Evolutionary conservation across 1,284 basidiomycete species (phyloP).

Genomic region (Fistulina hepatica): DNA sequence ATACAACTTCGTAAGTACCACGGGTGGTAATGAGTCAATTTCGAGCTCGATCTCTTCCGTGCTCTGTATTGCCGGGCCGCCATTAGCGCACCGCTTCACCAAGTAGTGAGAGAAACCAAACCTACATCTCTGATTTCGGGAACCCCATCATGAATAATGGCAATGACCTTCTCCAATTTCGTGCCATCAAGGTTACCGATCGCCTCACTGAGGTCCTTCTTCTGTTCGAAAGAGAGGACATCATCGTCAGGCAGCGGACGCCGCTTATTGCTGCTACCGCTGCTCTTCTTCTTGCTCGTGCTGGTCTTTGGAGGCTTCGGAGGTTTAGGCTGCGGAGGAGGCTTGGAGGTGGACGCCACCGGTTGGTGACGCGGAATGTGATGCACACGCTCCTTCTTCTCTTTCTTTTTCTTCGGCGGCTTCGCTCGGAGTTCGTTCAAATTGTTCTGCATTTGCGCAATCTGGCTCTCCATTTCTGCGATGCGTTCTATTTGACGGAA

Average conservation of each 20-base stretch:
- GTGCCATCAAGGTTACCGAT: constrained; percentile 72
- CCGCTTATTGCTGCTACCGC: too few relatives aligned
- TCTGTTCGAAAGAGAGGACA: constrained; percentile 83
- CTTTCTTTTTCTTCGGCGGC: constrained; percentile 55
- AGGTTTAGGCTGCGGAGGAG: constrained; percentile 22
- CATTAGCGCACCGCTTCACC: constrained; percentile 2
- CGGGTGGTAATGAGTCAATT: constrained; percentile 78
- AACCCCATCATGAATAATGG: constrained; percentile 86
- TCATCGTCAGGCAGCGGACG: constrained; percentile 50
- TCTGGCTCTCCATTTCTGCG: constrained; percentile 61
- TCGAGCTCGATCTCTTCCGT: constrained; percentile 96
- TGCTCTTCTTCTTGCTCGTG: constrained; percentile 33
- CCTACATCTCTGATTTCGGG: constrained; percentile 83
- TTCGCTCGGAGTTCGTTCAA: constrained; percentile 43
- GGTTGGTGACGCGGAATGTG: constrained; percentile 22
- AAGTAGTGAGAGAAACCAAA: constrained; percentile 19
- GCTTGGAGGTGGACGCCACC: background rate
- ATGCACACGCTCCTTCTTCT: constrained; percentile 31
- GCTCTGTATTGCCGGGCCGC: constrained; percentile 55
- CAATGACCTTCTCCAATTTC: constrained; percentile 76
- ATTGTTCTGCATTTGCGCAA: constrained; percentile 58
- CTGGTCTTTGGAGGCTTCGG: constrained; percentile 41
- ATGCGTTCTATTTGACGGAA: constrained; percentile 43
- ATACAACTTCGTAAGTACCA: constrained; percentile 83
- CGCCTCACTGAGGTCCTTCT: constrained; percentile 91